A percentile compares a stretch with the other conserved stretches of the same genome.
Conservation (phyloP, 2,329 filamentous ascomycete genomes). For the Phymatotrichopsis omnivora region DNA sequence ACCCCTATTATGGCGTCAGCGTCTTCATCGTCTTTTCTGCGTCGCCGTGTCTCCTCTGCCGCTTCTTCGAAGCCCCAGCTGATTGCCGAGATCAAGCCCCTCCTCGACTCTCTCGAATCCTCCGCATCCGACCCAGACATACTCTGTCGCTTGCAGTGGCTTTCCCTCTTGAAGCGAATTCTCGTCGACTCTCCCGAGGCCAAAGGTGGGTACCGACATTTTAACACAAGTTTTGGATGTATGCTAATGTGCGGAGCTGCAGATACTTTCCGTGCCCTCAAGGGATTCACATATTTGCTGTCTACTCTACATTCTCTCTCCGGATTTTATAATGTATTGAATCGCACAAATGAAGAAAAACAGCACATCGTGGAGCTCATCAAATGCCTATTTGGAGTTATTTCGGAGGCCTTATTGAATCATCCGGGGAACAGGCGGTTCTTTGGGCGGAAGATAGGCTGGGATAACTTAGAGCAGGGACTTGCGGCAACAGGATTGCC, state of each 20-base stretch:
- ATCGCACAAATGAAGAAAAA: conserved; percentile 52
- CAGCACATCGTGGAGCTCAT: conserved; percentile 57
- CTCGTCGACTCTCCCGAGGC: conserved; percentile 28
- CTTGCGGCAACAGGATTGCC: conserved; percentile 58
- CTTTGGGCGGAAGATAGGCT: conserved; percentile 71
- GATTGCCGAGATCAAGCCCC: conserved; percentile 27
- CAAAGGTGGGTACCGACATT: conserved; percentile 23
- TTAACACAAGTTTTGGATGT: background rate
- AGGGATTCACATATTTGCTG: conserved; percentile 67
- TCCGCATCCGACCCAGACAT: conserved; percentile 25
- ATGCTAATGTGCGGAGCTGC: background rate
- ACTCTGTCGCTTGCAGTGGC: conserved; percentile 27
- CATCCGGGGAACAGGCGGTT: conserved; percentile 82
- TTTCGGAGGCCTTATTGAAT: conserved; percentile 63
- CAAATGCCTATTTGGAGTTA: conserved; percentile 58
- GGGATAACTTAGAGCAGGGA: conserved; percentile 63
- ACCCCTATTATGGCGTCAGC: conserved; percentile 4
- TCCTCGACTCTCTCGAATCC: conserved; percentile 27
- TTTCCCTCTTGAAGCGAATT: conserved; percentile 27
- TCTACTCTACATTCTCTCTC: conserved; percentile 59
- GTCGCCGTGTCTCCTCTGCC: conserved; percentile 26
- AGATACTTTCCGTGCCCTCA: conserved; percentile 71
- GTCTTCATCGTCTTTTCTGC: conserved; percentile 8
- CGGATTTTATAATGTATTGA: conserved; percentile 63
- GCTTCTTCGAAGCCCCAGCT: conserved; percentile 25